Conservation (phyloP, 768 basidiomycete genomes). For the Dioszegia hungarica region DNA sequence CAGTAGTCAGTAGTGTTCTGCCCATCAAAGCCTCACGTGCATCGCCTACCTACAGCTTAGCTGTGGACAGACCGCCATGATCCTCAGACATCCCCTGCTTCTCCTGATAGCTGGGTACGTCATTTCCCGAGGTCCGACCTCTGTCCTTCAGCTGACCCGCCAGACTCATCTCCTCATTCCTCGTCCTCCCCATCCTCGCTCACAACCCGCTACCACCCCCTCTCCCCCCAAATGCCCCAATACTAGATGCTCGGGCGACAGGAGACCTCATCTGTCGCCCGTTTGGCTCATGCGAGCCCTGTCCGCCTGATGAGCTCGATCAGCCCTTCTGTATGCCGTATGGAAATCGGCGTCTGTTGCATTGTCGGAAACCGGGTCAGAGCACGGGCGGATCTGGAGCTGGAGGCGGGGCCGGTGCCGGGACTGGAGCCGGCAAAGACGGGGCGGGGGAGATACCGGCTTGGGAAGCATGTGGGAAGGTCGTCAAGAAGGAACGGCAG, state of each 20-base stretch:
- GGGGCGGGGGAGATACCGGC: constrained; percentile 59
- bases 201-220: not conserved
- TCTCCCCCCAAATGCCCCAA: not conserved
- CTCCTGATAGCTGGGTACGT: not conserved
- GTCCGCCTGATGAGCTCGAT: constrained; percentile 57
- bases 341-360: constrained; percentile 83
- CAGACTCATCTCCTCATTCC: not conserved
- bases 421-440: not conserved
- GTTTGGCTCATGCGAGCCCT: constrained; percentile 53
- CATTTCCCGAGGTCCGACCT: not conserved
- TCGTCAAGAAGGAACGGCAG: constrained; percentile 67
- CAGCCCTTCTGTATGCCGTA: constrained; percentile 95
- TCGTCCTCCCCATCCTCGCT: not conserved
- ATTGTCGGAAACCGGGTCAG: constrained; percentile 54
- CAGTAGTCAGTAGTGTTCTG: no score
- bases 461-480: constrained; percentile 91
- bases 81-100: not conserved
- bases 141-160: not conserved
- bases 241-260: not conserved
- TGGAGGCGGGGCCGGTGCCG: not conserved
- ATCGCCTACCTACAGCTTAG: no score
- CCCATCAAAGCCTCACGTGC: no score
- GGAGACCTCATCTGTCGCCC: constrained; percentile 48
- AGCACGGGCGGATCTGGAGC: not conserved
- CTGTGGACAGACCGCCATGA: not conserved